A percentile compares a stretch with the other conserved stretches of the same genome.
Evolutionary conservation across 495 filamentous ascomycete genomes (phyloP).

Genomic region (Penicillium lagena): DNA sequence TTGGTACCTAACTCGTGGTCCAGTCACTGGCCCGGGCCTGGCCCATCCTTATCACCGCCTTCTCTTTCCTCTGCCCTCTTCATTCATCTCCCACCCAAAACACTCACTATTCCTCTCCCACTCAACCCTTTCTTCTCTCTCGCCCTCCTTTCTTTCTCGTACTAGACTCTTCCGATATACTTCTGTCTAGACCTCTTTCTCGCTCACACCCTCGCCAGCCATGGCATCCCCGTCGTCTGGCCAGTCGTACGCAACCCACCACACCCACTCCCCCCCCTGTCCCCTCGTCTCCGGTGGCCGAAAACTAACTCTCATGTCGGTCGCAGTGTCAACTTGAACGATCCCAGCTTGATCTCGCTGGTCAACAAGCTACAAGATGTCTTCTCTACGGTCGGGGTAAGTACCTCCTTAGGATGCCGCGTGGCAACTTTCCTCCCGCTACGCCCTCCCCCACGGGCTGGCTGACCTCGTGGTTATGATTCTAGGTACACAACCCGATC

Average conservation of each 20-base stretch:
- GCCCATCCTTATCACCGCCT: constrained; percentile 24
- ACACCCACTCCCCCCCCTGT: constrained; percentile 14
- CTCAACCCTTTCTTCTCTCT: not conserved
- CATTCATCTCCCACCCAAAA: no score
- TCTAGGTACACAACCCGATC: constrained; percentile 90
- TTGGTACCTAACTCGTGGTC: not conserved
- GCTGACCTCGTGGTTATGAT: constrained; percentile 29
- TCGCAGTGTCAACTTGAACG: constrained; percentile 71
- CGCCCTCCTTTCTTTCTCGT: constrained; percentile 4
- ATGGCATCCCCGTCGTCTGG: constrained; percentile 44
- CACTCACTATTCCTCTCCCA: constrained; percentile 7
- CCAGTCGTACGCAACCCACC: constrained; percentile 38
- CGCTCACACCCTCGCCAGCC: constrained; percentile 25
- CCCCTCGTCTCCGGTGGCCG: constrained; percentile 16
- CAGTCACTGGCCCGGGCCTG: not conserved
- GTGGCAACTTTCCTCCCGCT: constrained; percentile 7
- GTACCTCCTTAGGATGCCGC: constrained; percentile 23
- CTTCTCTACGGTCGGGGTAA: constrained; percentile 94
- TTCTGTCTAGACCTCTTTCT: constrained; percentile 11
- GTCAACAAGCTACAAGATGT: constrained; percentile 99
- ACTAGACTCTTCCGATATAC: no score
- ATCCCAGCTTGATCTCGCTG: constrained; percentile 77
- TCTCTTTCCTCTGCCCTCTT: not conserved
- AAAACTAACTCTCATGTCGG: constrained; percentile 21
- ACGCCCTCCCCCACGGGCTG: not conserved